Base-by-base conservation (phyloP, 495 filamentous ascomycete genomes). In the Xylaria grammica region DNA sequence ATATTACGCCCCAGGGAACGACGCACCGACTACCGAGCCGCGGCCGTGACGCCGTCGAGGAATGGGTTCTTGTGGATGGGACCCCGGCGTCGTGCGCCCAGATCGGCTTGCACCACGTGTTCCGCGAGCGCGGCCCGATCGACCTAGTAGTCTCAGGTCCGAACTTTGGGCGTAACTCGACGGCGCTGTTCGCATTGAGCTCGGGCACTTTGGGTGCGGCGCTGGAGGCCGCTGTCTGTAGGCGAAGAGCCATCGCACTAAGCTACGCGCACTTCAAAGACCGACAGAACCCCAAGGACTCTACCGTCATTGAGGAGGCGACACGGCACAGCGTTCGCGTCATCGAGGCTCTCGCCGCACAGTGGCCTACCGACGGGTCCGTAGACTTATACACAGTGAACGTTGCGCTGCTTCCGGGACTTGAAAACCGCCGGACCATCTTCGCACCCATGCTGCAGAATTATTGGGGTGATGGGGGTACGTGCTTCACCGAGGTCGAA, bases 151-250 rank as follows among this genome's bases (percentile, higher is more conserved):
- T 99, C 5, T 90, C 85, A 13, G 95, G 95, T 1, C 95, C 95
- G 7, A 99, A 99, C 74, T 97, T 97, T 78, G 95, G 95, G 8
- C 82, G 94, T 40, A 99, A 99, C 77, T 91, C 91, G 3, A 98
- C 95, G 0, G 91, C 94, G 0, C 83, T 97, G 22, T 97, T 98
- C 70, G 89, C 90, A n/a, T 78, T 99, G 56, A 92, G 88, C 42
- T 92, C 88, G 45, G 95, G 95, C 22, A 99, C 95, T 0, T 79
- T 99, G 51, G 95, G 95, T 19, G 95, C 88, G 0, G 95, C 95
- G 0, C 84, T 99, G 76, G 95, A 98, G 78, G 94, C 90, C 10
- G 93, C 95, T n/a, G 85, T 92, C 0, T 97, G 91, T 69, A 86
- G 84, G 36, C 85, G 85, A 57, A 87, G 84, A 57, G 84, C 91